These are phyloP conservation scores for Nemania abortiva DNA, from an alignment of 2,329 filamentous ascomycete species.

Conservation along the genomic window DNA sequence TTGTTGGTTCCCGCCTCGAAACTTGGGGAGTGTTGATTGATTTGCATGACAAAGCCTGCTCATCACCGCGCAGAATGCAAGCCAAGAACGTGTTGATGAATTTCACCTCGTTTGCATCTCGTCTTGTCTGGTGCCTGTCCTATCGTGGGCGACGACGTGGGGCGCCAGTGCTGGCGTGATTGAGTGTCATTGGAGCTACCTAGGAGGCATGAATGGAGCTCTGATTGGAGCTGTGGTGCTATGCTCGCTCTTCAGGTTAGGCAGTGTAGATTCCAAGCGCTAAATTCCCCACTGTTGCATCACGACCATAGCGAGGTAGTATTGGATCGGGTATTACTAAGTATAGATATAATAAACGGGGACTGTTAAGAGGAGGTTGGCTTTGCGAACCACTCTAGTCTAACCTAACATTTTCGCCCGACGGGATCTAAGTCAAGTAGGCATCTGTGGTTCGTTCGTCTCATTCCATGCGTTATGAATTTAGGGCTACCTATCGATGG, in stretches of 20 bases:
- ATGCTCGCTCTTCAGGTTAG: neutral
- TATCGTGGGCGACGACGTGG: constrained; percentile 8
- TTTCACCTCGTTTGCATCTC: constrained; percentile 27
- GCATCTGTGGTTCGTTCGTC: neutral
- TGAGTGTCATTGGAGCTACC: constrained; percentile 5
- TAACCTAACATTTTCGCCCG: constrained; percentile 8
- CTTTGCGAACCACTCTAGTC: constrained; percentile 12
- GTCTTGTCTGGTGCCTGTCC: neutral
- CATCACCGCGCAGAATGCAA: constrained; percentile 38
- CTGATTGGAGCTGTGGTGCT: neutral
- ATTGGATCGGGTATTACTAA: constrained; percentile 24
- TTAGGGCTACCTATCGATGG: neutral
- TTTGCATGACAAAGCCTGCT: constrained; percentile 42
- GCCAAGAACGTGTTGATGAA: constrained; percentile 30
- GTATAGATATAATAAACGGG: constrained; percentile 15
- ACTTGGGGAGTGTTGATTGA: constrained; percentile 39
- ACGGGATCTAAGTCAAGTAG: constrained; percentile 3
- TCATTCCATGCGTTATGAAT: neutral
- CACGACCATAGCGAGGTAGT: constrained; percentile 13
- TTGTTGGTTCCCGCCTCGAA: constrained; percentile 29
- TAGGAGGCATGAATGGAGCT: too few species aligned
- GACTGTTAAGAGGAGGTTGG: constrained; percentile 9
- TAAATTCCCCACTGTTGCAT: constrained; percentile 20
- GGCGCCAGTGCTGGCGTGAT: constrained; percentile 31
- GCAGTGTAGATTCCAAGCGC: constrained; percentile 1